Evolutionary conservation across 305 asterid species (phyloP).

Genomic region (Fraxinus velutina): DNA sequence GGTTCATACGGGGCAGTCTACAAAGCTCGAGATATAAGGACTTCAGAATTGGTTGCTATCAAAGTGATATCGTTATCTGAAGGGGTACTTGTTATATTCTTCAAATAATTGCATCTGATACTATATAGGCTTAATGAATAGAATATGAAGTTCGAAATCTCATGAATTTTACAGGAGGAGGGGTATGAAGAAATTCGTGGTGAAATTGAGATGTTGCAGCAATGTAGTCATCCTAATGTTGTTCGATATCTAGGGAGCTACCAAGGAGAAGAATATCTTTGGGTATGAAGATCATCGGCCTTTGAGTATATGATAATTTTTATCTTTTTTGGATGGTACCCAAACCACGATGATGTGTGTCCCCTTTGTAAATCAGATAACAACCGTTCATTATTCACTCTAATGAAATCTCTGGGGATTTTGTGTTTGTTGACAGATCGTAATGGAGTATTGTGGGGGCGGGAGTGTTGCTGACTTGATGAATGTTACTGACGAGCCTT

Average conservation of each 20-base stretch:
- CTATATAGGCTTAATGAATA: constrained; percentile 4
- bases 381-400: constrained; percentile 17
- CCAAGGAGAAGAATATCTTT: constrained; percentile 97
- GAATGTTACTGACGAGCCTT: constrained; percentile 80
- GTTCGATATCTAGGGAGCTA: constrained; percentile 98
- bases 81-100: constrained; percentile 56
- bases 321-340: constrained; percentile 7
- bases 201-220: constrained; percentile 99
- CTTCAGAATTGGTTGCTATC: constrained; percentile 93
- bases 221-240: constrained; percentile 98
- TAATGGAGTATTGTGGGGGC: constrained; percentile 99
- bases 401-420: constrained; percentile 22
- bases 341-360: background rate
- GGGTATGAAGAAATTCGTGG: constrained; percentile 98
- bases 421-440: constrained; percentile 66
- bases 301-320: background rate
- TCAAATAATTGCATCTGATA: constrained; percentile 5
- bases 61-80: constrained; percentile 91
- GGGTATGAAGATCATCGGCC: constrained; percentile 54
- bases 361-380: constrained; percentile 15
- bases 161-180: constrained; percentile 65
- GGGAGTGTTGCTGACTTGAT: constrained; percentile 98
- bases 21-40: constrained; percentile 88
- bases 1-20: constrained; percentile 95
- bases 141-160: constrained; percentile 10